A percentile compares a stretch with the other conserved stretches of the same genome.
These are phyloP conservation scores for Botryotinia convoluta DNA, from an alignment of 2,329 filamentous ascomycete species.

Conservation along the genomic window DNA sequence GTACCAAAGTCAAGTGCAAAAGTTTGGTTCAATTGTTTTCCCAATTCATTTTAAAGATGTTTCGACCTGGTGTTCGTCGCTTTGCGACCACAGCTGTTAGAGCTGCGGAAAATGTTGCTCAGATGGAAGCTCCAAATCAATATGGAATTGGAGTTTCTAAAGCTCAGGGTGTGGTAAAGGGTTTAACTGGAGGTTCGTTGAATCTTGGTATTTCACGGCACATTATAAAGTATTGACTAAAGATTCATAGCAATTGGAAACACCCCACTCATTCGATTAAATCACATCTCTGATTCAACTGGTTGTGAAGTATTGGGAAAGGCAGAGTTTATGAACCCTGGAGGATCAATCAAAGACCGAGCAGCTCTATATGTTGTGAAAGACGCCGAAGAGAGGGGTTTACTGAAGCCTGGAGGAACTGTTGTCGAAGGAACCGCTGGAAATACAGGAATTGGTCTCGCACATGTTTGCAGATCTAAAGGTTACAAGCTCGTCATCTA, in stretches of 20 bases:
- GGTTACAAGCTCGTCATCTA: slow-evolving; percentile 97
- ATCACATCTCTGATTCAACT: slow-evolving; percentile 82
- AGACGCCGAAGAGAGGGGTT: slow-evolving; percentile 85
- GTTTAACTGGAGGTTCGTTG: slow-evolving; percentile 62
- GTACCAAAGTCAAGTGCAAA: neutral
- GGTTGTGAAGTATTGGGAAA: slow-evolving; percentile 95
- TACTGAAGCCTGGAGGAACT: slow-evolving; percentile 81
- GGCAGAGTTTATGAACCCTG: slow-evolving; percentile 98
- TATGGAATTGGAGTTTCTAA: slow-evolving; percentile 63
- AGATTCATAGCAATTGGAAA: slow-evolving; percentile 79
- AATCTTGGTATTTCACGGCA: neutral
- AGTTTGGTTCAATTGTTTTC: neutral
- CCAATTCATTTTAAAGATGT: slow-evolving; percentile 44
- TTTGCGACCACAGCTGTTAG: slow-evolving; percentile 55
- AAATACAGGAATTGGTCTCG: slow-evolving; percentile 96
- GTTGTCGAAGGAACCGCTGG: slow-evolving; percentile 96
- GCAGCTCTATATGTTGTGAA: slow-evolving; percentile 92
- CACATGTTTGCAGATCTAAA: slow-evolving; percentile 88
- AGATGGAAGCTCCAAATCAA: slow-evolving; percentile 49
- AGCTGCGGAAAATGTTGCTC: slow-evolving; percentile 45
- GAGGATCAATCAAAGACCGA: slow-evolving; percentile 93
- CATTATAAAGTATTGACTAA: slow-evolving; percentile 23
- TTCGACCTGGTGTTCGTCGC: slow-evolving; percentile 52
- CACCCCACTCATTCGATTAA: slow-evolving; percentile 88
- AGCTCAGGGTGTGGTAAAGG: slow-evolving; percentile 63